These are phyloP conservation scores for Phtheirospermum japonicum DNA, from an alignment of 257 asterid species.

Conservation along the genomic window DNA sequence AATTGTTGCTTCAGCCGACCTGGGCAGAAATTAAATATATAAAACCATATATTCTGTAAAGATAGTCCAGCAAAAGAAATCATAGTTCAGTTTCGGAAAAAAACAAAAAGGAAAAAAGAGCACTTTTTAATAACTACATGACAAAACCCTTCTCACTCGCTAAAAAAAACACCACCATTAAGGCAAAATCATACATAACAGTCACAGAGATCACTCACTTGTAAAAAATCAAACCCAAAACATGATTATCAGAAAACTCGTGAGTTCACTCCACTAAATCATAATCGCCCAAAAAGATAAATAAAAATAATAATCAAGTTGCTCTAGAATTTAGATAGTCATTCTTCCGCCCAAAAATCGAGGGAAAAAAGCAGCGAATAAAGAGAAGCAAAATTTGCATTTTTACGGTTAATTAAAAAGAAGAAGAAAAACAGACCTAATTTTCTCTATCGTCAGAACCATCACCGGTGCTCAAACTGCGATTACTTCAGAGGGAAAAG, in stretches of 20 bases:
- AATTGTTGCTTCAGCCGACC: constrained; percentile 23
- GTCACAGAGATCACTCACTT: constrained; percentile 3
- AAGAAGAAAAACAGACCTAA: constrained; percentile 17
- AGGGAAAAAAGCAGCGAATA: not conserved
- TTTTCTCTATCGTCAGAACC: constrained; percentile 19
- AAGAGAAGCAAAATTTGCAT: not conserved
- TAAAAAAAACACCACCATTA: not conserved
- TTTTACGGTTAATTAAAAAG: not conserved
- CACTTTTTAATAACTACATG: no score
- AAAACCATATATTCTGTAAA: not conserved
- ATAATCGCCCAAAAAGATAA: constrained; percentile 2
- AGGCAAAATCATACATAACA: constrained; percentile 20
- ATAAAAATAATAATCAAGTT: constrained; percentile 14
- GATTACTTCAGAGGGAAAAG: not conserved
- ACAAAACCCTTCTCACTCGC: not conserved
- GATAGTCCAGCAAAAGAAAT: not conserved
- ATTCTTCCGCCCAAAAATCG: not conserved
- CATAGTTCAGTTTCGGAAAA: not conserved
- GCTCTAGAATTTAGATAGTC: not conserved
- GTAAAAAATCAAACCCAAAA: not conserved
- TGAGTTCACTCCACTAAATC: constrained; percentile 6
- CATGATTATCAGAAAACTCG: constrained; percentile 19
- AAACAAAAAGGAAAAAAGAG: not conserved
- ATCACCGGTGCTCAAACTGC: constrained; percentile 22
- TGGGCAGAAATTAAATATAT: not conserved